Evolutionary conservation across 2,329 filamentous ascomycete genomes (phyloP).

Genomic region (Fusarium continuum): DNA sequence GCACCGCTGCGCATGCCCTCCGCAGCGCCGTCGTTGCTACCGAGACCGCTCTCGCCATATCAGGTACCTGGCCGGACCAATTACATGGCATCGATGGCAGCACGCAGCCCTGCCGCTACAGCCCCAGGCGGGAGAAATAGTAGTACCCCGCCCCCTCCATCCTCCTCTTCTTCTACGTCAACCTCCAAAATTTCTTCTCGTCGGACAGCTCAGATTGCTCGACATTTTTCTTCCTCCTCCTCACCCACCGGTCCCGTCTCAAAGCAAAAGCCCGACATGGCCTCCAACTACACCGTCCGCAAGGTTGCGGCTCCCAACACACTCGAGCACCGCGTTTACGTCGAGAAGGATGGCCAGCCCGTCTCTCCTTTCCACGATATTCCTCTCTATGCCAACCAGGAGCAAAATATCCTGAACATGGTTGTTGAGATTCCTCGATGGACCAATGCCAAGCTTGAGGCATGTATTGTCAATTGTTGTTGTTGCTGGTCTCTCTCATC

Average conservation of each 20-base stretch:
- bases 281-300: slow-evolving; percentile 77
- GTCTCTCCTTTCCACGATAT: slow-evolving; percentile 99
- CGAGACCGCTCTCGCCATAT: slow-evolving; percentile 25
- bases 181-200: slow-evolving; percentile 57
- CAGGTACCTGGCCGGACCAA: slow-evolving; percentile 38
- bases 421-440: slow-evolving; percentile 98
- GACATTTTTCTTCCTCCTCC: slow-evolving; percentile 57
- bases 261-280: slow-evolving; percentile 54
- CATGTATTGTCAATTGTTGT: slow-evolving; percentile 54
- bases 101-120: slow-evolving; percentile 38
- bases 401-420: slow-evolving; percentile 98
- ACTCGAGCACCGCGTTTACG: slow-evolving; percentile 95
- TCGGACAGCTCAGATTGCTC: slow-evolving; percentile 64
- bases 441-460: slow-evolving; percentile 99
- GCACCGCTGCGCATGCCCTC: slow-evolving; percentile 12
- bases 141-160: slow-evolving; percentile 53
- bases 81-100: slow-evolving; percentile 37
- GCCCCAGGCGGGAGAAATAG: slow-evolving; percentile 35
- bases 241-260: slow-evolving; percentile 25
- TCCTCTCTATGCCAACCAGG: slow-evolving; percentile 94
- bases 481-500: background rate
- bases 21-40: slow-evolving; percentile 7
- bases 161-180: slow-evolving; percentile 42
- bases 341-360: slow-evolving; percentile 95
- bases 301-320: slow-evolving; percentile 93